These are phyloP conservation scores for Microbotryum violaceum DNA, from an alignment of 1,284 basidiomycete species.

Conservation along the genomic window DNA sequence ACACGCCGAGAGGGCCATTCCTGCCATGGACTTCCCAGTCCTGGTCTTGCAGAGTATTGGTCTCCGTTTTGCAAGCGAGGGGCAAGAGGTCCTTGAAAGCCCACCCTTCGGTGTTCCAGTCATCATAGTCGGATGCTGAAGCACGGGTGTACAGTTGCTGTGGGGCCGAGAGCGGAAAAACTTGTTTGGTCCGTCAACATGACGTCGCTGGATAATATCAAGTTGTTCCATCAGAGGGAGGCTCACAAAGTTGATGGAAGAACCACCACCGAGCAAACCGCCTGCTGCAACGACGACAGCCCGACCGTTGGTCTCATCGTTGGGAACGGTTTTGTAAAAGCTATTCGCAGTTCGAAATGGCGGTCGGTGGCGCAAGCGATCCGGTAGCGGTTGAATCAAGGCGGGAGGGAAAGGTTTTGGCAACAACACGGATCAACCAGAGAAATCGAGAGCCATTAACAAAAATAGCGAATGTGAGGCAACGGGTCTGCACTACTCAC, in stretches of 20 bases:
- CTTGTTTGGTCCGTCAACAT: neutral
- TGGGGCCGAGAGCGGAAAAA: no score
- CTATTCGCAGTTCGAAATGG: neutral
- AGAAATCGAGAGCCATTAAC: no score
- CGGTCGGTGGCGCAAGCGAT: no score
- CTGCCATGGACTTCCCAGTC: conserved; percentile 1
- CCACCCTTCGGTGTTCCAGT: conserved; percentile 4
- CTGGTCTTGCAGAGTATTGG: neutral
- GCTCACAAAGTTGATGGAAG: conserved; percentile 1
- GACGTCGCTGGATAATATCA: neutral
- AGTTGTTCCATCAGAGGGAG: no score
- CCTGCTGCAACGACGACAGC: conserved; percentile 58
- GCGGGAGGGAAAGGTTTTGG: neutral
- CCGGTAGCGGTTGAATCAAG: no score
- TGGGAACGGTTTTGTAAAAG: neutral
- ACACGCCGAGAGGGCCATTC: neutral
- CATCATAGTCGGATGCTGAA: conserved; percentile 1
- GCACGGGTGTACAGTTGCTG: conserved; percentile 2
- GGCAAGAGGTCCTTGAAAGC: neutral
- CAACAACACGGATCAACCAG: no score
- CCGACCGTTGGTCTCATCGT: conserved; percentile 47
- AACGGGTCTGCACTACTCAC: neutral
- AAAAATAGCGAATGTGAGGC: neutral
- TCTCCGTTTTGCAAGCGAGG: neutral
- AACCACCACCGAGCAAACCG: conserved; percentile 4